A percentile compares a stretch with the other conserved stretches of the same genome.
These are phyloP conservation scores for Diophrys appendiculata DNA, from an alignment of 73 alveolate genomes.

Conservation along the genomic window DNA sequence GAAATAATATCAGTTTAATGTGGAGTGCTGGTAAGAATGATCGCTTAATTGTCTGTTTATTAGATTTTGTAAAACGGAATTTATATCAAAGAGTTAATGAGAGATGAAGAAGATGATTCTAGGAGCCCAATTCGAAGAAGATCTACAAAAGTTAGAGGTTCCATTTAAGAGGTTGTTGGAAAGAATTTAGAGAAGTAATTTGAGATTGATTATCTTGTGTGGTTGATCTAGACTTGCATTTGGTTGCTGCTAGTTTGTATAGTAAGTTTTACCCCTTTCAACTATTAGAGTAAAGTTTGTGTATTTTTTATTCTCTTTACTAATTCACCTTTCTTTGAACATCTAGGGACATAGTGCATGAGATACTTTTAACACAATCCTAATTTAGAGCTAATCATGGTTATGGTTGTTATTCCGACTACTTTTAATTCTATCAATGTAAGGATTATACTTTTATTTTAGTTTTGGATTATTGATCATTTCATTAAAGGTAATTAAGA, in stretches of 20 bases:
- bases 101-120: background rate
- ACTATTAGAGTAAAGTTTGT: too few relatives aligned
- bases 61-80: background rate
- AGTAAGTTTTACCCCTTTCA: background rate
- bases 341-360: slow-evolving; percentile 23
- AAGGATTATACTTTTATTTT: background rate
- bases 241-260: background rate
- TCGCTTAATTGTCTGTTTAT: too few relatives aligned
- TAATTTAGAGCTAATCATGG: slow-evolving; percentile 46
- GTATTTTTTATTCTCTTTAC: background rate
- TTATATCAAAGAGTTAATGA: background rate
- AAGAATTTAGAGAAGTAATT: background rate
- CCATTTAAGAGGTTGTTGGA: background rate
- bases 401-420: slow-evolving; percentile 58
- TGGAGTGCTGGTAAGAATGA: slow-evolving; percentile 4
- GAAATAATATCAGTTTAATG: slow-evolving; percentile 12
- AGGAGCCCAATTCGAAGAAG: background rate
- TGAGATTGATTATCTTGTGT: background rate
- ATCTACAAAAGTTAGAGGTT: background rate
- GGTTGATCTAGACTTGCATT: background rate
- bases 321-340: background rate
- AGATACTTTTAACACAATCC: slow-evolving; percentile 46
- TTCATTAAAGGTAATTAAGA: slow-evolving; percentile 47
- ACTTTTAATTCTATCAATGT: slow-evolving; percentile 46
- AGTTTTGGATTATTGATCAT: slow-evolving; percentile 64